These are phyloP conservation scores for Paecilomyces niveus DNA, from an alignment of 2,329 filamentous ascomycete genomes.

Conservation along the genomic window DNA sequence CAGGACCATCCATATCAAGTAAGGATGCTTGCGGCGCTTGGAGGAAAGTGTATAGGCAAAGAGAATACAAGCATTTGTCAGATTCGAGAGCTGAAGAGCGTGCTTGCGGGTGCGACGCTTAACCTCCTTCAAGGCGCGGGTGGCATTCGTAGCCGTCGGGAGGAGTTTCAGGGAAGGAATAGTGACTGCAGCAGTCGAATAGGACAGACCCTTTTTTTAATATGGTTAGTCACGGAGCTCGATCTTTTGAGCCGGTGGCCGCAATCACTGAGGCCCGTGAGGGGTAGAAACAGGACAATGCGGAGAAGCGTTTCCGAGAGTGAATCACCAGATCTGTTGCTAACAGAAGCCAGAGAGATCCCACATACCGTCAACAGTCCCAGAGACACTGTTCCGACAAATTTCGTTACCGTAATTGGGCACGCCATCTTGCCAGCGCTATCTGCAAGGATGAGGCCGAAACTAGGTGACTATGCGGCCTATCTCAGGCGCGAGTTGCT, in stretches of 20 bases:
- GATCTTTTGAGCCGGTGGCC: not conserved
- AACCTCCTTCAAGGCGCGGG: slow-evolving; percentile 64
- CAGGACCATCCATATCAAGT: slow-evolving; percentile 77
- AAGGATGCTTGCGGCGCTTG: slow-evolving; percentile 70
- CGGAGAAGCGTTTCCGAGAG: slow-evolving; percentile 2
- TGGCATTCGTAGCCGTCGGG: slow-evolving; percentile 64
- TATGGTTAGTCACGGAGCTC: slow-evolving; percentile 6
- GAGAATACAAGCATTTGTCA: slow-evolving; percentile 65
- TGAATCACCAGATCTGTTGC: slow-evolving; percentile 2
- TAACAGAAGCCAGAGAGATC: slow-evolving; percentile 3
- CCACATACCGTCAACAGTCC: slow-evolving; percentile 74
- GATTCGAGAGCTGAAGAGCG: slow-evolving; percentile 57
- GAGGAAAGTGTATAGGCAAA: slow-evolving; percentile 74
- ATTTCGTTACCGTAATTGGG: slow-evolving; percentile 75
- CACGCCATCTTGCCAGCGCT: slow-evolving; percentile 50
- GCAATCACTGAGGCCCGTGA: not conserved
- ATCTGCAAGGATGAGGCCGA: not conserved
- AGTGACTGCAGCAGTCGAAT: slow-evolving; percentile 69
- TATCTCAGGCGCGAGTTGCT: not conserved
- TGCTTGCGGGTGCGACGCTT: slow-evolving; percentile 57
- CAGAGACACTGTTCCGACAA: slow-evolving; percentile 83
- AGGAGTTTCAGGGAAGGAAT: slow-evolving; percentile 76
- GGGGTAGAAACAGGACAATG: not conserved
- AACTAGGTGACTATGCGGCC: not conserved
- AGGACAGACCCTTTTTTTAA: slow-evolving; percentile 68